Base-by-base conservation (phyloP, 768 basidiomycete species). In the Tylopilus intermedius region DNA sequence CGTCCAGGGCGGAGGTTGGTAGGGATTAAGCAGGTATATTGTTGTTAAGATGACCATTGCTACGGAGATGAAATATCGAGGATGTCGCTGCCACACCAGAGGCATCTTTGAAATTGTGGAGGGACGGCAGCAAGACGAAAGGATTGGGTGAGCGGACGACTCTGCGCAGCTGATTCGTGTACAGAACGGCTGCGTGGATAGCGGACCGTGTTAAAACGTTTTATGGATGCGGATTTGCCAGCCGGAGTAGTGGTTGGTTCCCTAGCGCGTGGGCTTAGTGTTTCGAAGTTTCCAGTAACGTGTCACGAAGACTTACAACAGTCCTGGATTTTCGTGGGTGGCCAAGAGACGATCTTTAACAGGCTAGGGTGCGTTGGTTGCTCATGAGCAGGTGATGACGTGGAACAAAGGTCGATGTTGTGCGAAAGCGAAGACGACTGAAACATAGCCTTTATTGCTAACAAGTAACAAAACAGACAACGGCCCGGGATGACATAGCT, bases 21-120 rank as follows among this genome's bases (percentile, higher is more conserved):
- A 69, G 27, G 73, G 70, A 48, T 67, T 65, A 51, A 81, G 72
- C n/a, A 82, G 60, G 61, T 77, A 78, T 62, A 80, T 63, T 18
- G 80, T 74, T 42, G 70, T 65, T 45, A 72, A 54, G 41, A 80
- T 71, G 38, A 73, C 66, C 51, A 74, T 44, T 33, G 73, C 64
- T 45, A 79, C 66, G 59, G 74, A 63, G 53, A 80, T 54, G 52
- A 72, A 64, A 66, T 81, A 82, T 58, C 79, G 76, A 27, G 81
- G 81, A 62, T 82, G 79, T 51, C 79, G 73, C 51, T 70, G 63
- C 69, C 71, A 72, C 29, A 57, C 49, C 26, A 45, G 49, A 33
- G 67, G 67, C 69, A 71, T 71, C 45, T 53, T 62, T 21, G 47
- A 24, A 41, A 14, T 29, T 29, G 56, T 51, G 24, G 47, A 38